A percentile compares a stretch with the other conserved stretches of the same genome.
Conservation (phyloP, 768 basidiomycete species). For the Mycena epipterygia region DNA sequence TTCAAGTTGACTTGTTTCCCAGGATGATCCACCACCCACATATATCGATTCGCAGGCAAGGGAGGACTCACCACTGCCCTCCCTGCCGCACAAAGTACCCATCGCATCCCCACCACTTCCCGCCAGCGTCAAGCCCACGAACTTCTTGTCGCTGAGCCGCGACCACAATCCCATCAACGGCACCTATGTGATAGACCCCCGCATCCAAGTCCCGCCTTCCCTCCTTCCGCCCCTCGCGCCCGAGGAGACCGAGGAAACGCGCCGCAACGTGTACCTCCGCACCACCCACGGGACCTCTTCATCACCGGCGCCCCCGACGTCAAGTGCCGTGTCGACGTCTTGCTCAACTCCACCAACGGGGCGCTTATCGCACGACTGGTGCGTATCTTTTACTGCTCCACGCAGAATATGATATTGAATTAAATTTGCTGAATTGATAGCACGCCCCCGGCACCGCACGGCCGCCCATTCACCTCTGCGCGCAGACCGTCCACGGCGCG, state of each 20-base stretch:
- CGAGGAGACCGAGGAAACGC: constrained; percentile 51
- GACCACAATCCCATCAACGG: constrained; percentile 49
- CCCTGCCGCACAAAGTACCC: no score
- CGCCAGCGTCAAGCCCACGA: constrained; percentile 45
- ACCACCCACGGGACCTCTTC: constrained; percentile 57
- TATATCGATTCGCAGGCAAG: neutral
- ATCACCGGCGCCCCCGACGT: constrained; percentile 39
- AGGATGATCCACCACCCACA: constrained; percentile 34
- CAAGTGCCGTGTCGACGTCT: constrained; percentile 26
- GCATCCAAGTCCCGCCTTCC: constrained; percentile 52
- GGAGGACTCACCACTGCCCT: no score
- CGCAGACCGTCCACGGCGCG: constrained; percentile 46
- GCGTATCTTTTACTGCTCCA: neutral
- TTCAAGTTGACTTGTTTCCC: neutral
- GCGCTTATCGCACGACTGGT: constrained; percentile 34
- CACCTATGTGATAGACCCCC: constrained; percentile 59
- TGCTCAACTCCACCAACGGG: constrained; percentile 45
- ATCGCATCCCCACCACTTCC: neutral
- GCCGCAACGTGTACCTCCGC: constrained; percentile 54
- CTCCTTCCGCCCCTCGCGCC: constrained; percentile 54
- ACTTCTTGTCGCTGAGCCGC: constrained; percentile 49
- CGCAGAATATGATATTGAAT: no score
- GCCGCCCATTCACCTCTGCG: constrained; percentile 42
- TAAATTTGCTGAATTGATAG: neutral
- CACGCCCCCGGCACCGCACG: constrained; percentile 29